Base-by-base conservation (phyloP, 176 grass and related monocot species). In the Carex cristatella region DNA sequence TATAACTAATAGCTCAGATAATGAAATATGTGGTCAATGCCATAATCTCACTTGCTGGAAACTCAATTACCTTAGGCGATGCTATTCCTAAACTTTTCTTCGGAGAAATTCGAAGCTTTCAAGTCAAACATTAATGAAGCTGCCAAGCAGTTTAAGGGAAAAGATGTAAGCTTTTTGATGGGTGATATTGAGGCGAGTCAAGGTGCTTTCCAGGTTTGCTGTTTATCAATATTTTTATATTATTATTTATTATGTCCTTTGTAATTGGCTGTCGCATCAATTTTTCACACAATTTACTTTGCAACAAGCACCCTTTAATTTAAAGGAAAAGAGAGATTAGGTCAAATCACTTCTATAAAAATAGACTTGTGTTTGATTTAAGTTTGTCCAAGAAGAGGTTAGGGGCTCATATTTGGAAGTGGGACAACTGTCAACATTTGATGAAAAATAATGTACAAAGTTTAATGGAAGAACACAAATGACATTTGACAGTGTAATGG, bases 101-200 rank as follows among this genome's bases (percentile, higher is more conserved):
- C 87, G 44, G 89, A 87, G 35, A 83, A 94, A 3, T 92, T 87
- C 79, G 88, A 94, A 30, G 89, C 91, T 14, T 95, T 94, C 87
- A 94, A 95, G 79, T 84, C 85, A 53, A 90, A 69, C 61, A 89
- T 95, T 59, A 69, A 84, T 84, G 88, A 81, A 1, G 86, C 81
- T 79, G 91, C 88, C 18, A 90, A 95, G 3, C 84, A 87, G 16
- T 99, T 93, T 69, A 92, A 92, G 53, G 85, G 54, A 81, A 92
- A 99, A 83, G 91, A 89, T 42, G 78, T 99, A 35, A 92, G 83
- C 77, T 99, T 99, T 90, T 90, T 99, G 61, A 94, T 99, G 60
- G 96, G 93, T 81, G 91, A 95, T 87, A 19, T 94, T 86, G 93
- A 99, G 59, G 84, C 89, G 7, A 92, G 93, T 88, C 85, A 94